Evolutionary conservation across 345 rosid species (phyloP).

Genomic region (Populus pruinosa): DNA sequence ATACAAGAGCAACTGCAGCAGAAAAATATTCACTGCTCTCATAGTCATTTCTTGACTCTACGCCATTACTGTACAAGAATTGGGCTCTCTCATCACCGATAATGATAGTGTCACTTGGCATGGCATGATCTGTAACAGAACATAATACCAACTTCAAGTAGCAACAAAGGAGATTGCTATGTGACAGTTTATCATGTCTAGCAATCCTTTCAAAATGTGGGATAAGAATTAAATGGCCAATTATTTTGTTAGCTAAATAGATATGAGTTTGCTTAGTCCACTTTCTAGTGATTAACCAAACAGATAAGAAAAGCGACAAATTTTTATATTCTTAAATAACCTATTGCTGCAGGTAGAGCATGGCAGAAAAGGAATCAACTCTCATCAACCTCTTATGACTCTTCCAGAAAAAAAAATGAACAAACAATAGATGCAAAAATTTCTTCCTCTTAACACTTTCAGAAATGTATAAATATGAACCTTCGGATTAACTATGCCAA

Average conservation of each 20-base stretch:
- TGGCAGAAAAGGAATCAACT: neutral
- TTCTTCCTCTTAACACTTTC: neutral
- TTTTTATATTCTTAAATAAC: neutral
- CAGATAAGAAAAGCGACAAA: neutral
- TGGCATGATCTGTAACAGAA: constrained; percentile 52
- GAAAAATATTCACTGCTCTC: neutral
- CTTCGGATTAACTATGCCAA: neutral
- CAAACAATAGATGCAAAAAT: neutral
- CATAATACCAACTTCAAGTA: constrained; percentile 15
- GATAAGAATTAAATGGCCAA: neutral
- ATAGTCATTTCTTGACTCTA: constrained; percentile 22
- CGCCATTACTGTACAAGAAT: constrained; percentile 39
- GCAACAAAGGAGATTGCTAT: neutral
- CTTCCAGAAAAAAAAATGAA: neutral
- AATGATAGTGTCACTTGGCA: constrained; percentile 64
- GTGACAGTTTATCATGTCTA: neutral
- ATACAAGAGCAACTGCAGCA: constrained; percentile 56
- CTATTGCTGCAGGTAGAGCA: neutral
- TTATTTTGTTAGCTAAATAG: neutral
- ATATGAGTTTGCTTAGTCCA: neutral
- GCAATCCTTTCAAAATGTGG: neutral
- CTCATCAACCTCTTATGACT: neutral
- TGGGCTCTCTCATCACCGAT: constrained; percentile 59
- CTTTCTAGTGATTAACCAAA: neutral
- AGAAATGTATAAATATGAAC: neutral